Base-by-base conservation (phyloP, 208 protist species). In the Blastocrithidia nonstop region DNA sequence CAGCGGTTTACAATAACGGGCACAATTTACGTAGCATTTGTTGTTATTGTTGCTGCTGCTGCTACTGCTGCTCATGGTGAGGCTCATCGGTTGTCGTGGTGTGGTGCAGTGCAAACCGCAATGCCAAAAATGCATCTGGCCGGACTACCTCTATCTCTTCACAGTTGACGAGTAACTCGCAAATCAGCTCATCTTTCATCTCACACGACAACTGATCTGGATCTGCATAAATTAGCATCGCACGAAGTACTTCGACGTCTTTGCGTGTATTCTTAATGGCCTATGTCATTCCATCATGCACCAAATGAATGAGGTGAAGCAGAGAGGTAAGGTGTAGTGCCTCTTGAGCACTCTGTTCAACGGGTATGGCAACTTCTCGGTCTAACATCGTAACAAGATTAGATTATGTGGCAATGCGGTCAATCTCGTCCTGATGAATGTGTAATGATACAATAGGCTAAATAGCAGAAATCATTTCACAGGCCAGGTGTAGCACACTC, bases 111-210 rank as follows among this genome's bases (percentile, higher is more conserved):
- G 49, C 40, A 44, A 88, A 71, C 20, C 47, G 43, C 21, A 93
- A 69, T 8, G 65, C 62, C 13, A 93, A 61, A 49, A 84, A 93
- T 11, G 84, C 84, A 38, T 85, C 76, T n/a, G 84, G 73, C 11
- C 84, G 75, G 9, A 50, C 59, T 45, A 85, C 74, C 32, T 86
- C 61, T 36, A 84, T 64, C 54, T 84, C 73, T 20, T 57, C 66
- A 62, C 84, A 93, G 40, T 78, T 62, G 42, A 57, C 54, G 38
- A 89, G 51, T 13, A 93, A 50, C 17, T 59, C 58, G 22, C 44
- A 45, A 0, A 61, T 39, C 19, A 89, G 60, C 29, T 63, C 55
- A 29, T 71, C 57, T 4, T 56, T 45, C 11, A 70, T 42, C 46
- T 50, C 56, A 5, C 16, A 19, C 21, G 77, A 60, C 13, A 60